Conservation (phyloP, 164 flowering plant species). For the Vitis rotundifolia region DNA sequence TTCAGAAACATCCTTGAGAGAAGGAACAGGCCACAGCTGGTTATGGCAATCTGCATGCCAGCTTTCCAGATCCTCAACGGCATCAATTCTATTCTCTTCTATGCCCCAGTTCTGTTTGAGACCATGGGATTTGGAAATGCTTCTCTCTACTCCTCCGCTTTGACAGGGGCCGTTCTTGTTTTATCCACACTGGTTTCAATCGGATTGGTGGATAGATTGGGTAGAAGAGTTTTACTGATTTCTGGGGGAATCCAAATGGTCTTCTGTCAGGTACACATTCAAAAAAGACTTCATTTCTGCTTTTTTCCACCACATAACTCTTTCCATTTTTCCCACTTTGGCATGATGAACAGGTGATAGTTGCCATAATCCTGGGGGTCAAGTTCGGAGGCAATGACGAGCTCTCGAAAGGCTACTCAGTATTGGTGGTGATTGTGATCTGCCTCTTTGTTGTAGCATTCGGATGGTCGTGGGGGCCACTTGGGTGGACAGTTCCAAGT, state of each 20-base stretch:
- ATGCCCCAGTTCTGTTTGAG: constrained; percentile 89
- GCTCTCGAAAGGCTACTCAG: constrained; percentile 60
- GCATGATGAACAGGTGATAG: constrained; percentile 49
- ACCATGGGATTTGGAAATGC: constrained; percentile 84
- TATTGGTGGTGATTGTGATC: constrained; percentile 62
- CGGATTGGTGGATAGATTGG: constrained; percentile 72
- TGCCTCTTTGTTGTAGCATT: constrained; percentile 77
- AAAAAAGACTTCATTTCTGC: background rate
- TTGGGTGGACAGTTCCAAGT: constrained; percentile 61
- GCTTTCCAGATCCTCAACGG: constrained; percentile 87
- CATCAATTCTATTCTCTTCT: constrained; percentile 83
- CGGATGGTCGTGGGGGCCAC: constrained; percentile 61
- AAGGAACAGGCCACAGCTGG: constrained; percentile 82
- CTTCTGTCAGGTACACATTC: constrained; percentile 63
- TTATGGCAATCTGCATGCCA: constrained; percentile 88
- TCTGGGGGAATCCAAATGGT: constrained; percentile 86
- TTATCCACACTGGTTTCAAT: constrained; percentile 79
- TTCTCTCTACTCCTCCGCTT: constrained; percentile 76
- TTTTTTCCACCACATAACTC: background rate
- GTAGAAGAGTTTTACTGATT: constrained; percentile 72
- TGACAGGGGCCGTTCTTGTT: constrained; percentile 86
- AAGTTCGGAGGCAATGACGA: constrained; percentile 53
- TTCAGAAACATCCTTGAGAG: constrained; percentile 71
- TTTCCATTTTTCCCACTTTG: background rate
- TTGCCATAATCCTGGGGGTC: constrained; percentile 69